Evolutionary conservation across 495 filamentous ascomycete genomes (phyloP).

Genomic region (Neurospora sp.): DNA sequence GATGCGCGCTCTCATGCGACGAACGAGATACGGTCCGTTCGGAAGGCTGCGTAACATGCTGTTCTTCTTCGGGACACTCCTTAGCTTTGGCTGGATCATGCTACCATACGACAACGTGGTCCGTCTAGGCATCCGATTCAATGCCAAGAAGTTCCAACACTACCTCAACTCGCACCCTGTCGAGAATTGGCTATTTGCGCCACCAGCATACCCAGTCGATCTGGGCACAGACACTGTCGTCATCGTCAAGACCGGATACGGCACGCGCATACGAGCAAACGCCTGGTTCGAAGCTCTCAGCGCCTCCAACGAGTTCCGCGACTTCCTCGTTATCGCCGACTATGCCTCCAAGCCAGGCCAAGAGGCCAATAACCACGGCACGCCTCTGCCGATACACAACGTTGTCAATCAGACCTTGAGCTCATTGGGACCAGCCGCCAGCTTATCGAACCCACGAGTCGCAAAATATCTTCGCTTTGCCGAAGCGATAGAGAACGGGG

Average conservation of each 20-base stretch:
- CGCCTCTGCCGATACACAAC: constrained; percentile 23
- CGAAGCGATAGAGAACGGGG: constrained; percentile 24
- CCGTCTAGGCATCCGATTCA: constrained; percentile 14
- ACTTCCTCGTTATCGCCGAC: constrained; percentile 33
- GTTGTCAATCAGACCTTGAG: constrained; percentile 25
- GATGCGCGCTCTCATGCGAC: neutral
- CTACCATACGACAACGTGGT: constrained; percentile 16
- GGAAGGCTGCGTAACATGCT: neutral
- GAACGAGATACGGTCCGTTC: neutral
- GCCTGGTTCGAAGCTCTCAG: constrained; percentile 29
- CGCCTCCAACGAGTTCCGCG: constrained; percentile 13
- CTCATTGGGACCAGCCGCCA: neutral
- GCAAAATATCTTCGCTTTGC: constrained; percentile 27
- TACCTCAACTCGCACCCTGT: neutral
- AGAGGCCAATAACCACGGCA: constrained; percentile 6
- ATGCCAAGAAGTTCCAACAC: constrained; percentile 2
- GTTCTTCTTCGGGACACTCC: neutral
- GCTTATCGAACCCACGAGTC: constrained; percentile 16
- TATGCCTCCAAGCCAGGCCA: constrained; percentile 12
- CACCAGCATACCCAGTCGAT: constrained; percentile 16
- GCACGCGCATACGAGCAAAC: constrained; percentile 26
- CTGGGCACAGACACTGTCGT: constrained; percentile 26
- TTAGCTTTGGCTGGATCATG: constrained; percentile 7
- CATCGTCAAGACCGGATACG: constrained; percentile 39
- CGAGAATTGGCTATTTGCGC: constrained; percentile 13